These are phyloP conservation scores for Diddensiella santjacobensis DNA, from an alignment of 805 yeast genomes.

Conservation along the genomic window DNA sequence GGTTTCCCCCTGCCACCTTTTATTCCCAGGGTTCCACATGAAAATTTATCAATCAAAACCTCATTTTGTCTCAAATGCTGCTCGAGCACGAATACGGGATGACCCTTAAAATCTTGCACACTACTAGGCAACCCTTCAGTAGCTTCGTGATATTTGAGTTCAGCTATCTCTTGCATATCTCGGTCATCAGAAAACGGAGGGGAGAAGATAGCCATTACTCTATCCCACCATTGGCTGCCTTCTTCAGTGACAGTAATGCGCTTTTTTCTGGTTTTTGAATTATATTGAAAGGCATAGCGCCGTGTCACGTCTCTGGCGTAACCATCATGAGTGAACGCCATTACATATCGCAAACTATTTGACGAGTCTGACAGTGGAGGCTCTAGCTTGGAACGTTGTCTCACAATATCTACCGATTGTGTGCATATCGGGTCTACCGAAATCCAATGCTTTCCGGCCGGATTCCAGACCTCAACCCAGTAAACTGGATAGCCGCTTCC, in stretches of 20 bases:
- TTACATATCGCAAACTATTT: constrained; percentile 65
- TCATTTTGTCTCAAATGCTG: constrained; percentile 71
- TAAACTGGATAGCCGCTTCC: constrained; percentile 57
- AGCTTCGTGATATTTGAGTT: constrained; percentile 56
- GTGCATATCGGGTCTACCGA: constrained; percentile 77
- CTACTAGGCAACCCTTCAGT: constrained; percentile 86
- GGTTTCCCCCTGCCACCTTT: constrained; percentile 40
- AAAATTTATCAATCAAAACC: constrained; percentile 60
- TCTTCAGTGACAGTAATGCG: constrained; percentile 59
- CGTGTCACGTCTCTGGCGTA: constrained; percentile 80
- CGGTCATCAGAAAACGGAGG: constrained; percentile 30
- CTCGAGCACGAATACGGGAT: constrained; percentile 81
- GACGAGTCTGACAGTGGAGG: constrained; percentile 61
- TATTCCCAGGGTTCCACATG: constrained; percentile 68
- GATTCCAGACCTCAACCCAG: constrained; percentile 96
- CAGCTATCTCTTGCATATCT: constrained; percentile 48
- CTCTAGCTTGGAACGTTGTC: constrained; percentile 57
- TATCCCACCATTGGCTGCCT: constrained; percentile 59
- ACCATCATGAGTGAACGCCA: constrained; percentile 67
- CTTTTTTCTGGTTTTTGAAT: constrained; percentile 71
- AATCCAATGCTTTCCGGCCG: constrained; percentile 67
- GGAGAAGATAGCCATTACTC: constrained; percentile 37
- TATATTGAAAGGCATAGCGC: constrained; percentile 66
- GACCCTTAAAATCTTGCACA: constrained; percentile 76
- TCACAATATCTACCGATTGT: constrained; percentile 57